Evolutionary conservation across 371 early-diverging fungal species (phyloP).

Genomic region (Gilbertella persicaria): DNA sequence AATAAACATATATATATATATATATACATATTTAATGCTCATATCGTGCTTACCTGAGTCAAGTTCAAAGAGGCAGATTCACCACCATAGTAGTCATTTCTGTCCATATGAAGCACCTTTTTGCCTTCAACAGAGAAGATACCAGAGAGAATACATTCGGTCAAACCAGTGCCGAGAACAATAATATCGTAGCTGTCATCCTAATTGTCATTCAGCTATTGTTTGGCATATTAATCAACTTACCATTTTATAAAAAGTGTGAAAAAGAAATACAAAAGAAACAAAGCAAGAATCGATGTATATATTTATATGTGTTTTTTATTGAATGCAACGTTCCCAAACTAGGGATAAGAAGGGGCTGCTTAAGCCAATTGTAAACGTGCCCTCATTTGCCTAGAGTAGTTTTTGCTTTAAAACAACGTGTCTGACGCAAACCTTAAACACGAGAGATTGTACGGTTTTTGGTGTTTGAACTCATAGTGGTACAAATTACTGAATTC

Average conservation of each 20-base stretch:
- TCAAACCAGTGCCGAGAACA: slow-evolving; percentile 98
- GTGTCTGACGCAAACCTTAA: slow-evolving; percentile 5
- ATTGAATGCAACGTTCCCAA: slow-evolving; percentile 18
- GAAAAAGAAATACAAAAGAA: slow-evolving; percentile 8
- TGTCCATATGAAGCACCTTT: slow-evolving; percentile 98
- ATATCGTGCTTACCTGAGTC: slow-evolving; percentile 70
- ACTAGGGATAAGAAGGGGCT: slow-evolving; percentile 18
- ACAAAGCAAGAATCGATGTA: not conserved
- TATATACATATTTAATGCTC: not conserved
- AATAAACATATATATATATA: not conserved
- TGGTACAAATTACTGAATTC: not conserved
- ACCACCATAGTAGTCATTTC: slow-evolving; percentile 98
- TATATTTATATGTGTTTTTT: slow-evolving; percentile 5
- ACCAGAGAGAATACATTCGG: slow-evolving; percentile 99
- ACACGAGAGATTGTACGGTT: slow-evolving; percentile 21
- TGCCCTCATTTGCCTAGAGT: slow-evolving; percentile 12
- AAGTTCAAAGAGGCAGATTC: slow-evolving; percentile 94
- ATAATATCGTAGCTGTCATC: slow-evolving; percentile 95
- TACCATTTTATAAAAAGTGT: slow-evolving; percentile 19
- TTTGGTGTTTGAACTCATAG: slow-evolving; percentile 9
- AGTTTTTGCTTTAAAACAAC: slow-evolving; percentile 11
- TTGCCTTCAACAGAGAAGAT: slow-evolving; percentile 97
- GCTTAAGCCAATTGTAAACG: slow-evolving; percentile 24
- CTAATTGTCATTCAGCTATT: slow-evolving; percentile 32
- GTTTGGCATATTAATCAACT: not conserved